Base-by-base conservation (phyloP, 2,329 filamentous ascomycete species). In the Cladosporium sp. region DNA sequence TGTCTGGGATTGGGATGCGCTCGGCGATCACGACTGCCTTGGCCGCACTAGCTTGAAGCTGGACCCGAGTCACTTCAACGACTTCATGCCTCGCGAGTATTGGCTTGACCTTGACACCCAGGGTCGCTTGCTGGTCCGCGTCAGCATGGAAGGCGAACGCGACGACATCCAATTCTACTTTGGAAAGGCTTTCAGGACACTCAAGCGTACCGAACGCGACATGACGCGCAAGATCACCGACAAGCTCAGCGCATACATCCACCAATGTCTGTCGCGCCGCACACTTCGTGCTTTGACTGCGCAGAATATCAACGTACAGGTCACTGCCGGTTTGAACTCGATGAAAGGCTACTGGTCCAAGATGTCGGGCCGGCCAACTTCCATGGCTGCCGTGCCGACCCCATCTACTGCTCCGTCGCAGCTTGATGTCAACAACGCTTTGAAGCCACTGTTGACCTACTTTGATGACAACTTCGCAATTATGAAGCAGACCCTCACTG, bases 151-250 rank as follows among this genome's bases (percentile, higher is more conserved):
- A 72, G 93, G 93, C 48, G 93, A 98, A 72, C 82, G 93, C 57
- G 93, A 98, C 67, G 93, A 98, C 67, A 98, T 98, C 54, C 89
- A 96, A 64, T 98, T 98, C 70, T 92, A 96, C 66, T 97, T 97
- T 70, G 93, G 91, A 62, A 97, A 96, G 72, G 88, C 93, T 22
- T 98, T 98, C 74, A 82, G 93, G 43, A 89, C 92, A 55, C 77
- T 98, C 61, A 97, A 97, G 77, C 83, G 93, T 60, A 95, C 92
- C 0, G 92, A 98, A 73, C 82, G 92, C 63, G 93, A 98, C 69
- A 98, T 98, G 93, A 95, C 95, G 51, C 83, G 93, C 56, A 95
- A 91, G 72, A 93, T 97, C 64, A 97, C 93, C 7, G 93, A 97
- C 73, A 98, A 98, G 89, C 84, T 98, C 46, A 92, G 90, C 43